Conservation (phyloP, 495 filamentous ascomycete species). For the Talaromyces proteolyticus region DNA sequence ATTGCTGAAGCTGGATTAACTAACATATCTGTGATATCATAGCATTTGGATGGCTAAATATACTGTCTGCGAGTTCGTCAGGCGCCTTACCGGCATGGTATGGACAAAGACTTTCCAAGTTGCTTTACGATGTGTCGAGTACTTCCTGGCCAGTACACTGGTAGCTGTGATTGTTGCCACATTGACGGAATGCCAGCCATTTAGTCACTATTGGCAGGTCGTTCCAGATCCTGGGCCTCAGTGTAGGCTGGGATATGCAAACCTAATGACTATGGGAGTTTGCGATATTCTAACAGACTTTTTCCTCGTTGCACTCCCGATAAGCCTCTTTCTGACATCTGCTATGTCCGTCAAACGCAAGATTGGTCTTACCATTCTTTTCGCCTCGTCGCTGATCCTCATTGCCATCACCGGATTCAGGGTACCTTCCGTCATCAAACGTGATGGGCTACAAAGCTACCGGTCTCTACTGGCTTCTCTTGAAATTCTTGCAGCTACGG, state of each 20-base stretch:
- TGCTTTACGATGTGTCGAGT: conserved; percentile 62
- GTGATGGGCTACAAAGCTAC: conserved; percentile 60
- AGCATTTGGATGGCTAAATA: conserved; percentile 92
- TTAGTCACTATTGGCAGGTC: conserved; percentile 86
- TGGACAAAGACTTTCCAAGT: conserved; percentile 68
- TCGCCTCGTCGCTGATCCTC: conserved; percentile 72
- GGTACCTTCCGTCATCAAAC: conserved; percentile 61
- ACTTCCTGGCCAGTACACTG: conserved; percentile 71
- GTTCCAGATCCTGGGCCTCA: conserved; percentile 77
- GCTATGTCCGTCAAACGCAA: conserved; percentile 61
- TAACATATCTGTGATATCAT: conserved; percentile 4
- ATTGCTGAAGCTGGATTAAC: background rate
- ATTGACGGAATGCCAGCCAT: conserved; percentile 80
- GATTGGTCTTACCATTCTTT: conserved; percentile 64
- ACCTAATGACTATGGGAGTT: conserved; percentile 81
- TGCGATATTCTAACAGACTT: conserved; percentile 86
- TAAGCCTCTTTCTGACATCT: conserved; percentile 75
- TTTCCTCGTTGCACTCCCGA: conserved; percentile 78
- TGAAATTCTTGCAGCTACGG: conserved; percentile 71
- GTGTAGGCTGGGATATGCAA: conserved; percentile 78
- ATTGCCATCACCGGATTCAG: conserved; percentile 73
- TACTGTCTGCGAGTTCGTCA: conserved; percentile 86
- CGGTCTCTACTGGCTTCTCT: conserved; percentile 73
- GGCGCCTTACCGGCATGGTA: conserved; percentile 59
- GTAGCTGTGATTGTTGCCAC: conserved; percentile 73